phyloP scores from a whole-genome alignment of 2,329 filamentous ascomycete genomes.

The Aspergillus quadrilineatus region DNA sequence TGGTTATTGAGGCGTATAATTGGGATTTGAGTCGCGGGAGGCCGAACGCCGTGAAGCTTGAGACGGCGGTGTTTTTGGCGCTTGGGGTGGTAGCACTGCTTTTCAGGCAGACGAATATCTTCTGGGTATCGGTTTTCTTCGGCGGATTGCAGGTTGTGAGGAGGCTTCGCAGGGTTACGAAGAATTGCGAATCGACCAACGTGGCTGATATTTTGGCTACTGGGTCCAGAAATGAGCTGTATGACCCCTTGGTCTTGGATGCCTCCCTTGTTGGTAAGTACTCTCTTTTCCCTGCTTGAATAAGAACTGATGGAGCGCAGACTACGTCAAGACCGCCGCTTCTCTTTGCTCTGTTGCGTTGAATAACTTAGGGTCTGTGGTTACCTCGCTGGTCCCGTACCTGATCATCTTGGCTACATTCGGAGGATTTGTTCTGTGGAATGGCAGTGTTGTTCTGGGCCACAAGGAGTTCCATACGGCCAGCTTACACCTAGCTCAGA shows the following conservation, averaged over 20 bases:
- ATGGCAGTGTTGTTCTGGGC: conserved; percentile 86
- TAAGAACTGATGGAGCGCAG: conserved; percentile 34
- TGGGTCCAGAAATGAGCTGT: conserved; percentile 44
- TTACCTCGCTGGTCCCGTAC: conserved; percentile 50
- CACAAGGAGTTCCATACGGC: conserved; percentile 94
- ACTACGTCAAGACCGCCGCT: conserved; percentile 53
- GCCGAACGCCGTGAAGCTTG: conserved; percentile 21
- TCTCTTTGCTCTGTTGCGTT: conserved; percentile 64
- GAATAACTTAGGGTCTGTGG: conserved; percentile 40
- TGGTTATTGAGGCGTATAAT: conserved; percentile 69
- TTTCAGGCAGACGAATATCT: conserved; percentile 94
- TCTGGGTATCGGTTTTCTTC: conserved; percentile 70
- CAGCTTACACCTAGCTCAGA: conserved; percentile 82
- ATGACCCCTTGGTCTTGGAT: conserved; percentile 51
- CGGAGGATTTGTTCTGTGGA: conserved; percentile 74
- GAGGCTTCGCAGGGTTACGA: conserved; percentile 31
- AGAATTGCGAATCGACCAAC: conserved; percentile 27
- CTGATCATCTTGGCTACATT: conserved; percentile 67
- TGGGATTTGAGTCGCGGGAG: conserved; percentile 42
- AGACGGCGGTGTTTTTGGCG: conserved; percentile 45
- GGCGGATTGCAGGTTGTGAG: conserved; percentile 46
- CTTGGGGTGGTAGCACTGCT: conserved; percentile 66
- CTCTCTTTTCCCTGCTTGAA: neutral
- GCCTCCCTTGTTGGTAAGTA: conserved; percentile 51
- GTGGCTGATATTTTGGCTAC: conserved; percentile 30